phyloP scores from a whole-genome alignment of 1,139 yeast genomes.

The Suhomyces guaymorum region DNA sequence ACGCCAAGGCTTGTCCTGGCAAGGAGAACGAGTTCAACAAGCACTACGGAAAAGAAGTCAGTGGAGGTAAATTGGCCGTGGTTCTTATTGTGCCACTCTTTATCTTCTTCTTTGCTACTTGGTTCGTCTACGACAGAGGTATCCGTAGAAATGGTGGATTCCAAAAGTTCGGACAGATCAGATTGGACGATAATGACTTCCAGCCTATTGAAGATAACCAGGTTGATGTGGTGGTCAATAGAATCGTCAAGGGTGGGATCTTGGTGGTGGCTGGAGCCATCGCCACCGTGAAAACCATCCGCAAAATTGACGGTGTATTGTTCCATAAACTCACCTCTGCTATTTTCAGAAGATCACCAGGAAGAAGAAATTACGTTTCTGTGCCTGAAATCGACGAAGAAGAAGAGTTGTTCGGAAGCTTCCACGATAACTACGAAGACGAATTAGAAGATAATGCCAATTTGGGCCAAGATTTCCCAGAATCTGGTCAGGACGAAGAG shows the following conservation, averaged over 20 bases:
- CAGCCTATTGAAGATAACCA: constrained; percentile 64
- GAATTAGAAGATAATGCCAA: constrained; percentile 38
- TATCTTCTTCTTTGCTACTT: constrained; percentile 57
- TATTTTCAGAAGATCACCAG: constrained; percentile 43
- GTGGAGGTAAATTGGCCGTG: constrained; percentile 53
- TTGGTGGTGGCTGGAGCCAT: constrained; percentile 48
- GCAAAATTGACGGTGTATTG: constrained; percentile 36
- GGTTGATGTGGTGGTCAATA: constrained; percentile 64
- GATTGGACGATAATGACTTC: constrained; percentile 67
- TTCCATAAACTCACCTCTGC: constrained; percentile 38
- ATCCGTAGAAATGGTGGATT: constrained; percentile 80
- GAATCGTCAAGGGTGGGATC: constrained; percentile 62
- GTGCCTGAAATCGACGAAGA: constrained; percentile 47
- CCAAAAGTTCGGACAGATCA: constrained; percentile 79
- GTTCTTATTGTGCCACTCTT: constrained; percentile 59
- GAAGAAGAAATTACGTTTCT: constrained; percentile 44
- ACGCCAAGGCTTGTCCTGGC: constrained; percentile 86
- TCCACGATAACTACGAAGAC: constrained; percentile 50
- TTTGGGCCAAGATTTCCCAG: constrained; percentile 13
- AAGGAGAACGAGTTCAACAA: constrained; percentile 64
- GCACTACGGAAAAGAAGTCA: constrained; percentile 56
- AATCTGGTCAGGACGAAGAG: constrained; percentile 10
- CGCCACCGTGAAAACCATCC: constrained; percentile 41
- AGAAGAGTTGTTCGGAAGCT: constrained; percentile 52
- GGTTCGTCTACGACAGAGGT: constrained; percentile 81